Evolutionary conservation across 116 monocot genomes (phyloP).

Genomic region (Trichopus zeylanicus): DNA sequence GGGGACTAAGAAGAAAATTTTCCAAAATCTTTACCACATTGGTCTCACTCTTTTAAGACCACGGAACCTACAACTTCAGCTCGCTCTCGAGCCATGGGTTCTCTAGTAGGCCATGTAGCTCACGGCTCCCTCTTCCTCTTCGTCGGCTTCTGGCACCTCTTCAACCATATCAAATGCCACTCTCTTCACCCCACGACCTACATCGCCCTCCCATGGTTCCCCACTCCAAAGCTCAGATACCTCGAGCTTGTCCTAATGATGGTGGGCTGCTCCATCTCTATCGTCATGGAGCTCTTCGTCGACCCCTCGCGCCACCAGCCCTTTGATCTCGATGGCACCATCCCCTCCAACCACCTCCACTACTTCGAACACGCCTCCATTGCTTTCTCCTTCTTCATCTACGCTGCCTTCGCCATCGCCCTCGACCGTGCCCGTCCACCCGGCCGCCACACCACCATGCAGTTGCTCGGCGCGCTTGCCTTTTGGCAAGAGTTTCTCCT

Average conservation of each 20-base stretch:
- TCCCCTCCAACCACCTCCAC: conserved; percentile 31
- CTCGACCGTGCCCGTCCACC: conserved; percentile 4
- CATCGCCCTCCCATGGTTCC: conserved; percentile 16
- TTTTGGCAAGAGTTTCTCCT: conserved; percentile 52
- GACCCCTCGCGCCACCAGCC: conserved; percentile 21
- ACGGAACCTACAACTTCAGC: too few species aligned
- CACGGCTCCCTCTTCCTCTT: conserved; percentile 18
- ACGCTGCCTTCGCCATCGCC: conserved; percentile 8
- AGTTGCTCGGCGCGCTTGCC: conserved; percentile 15
- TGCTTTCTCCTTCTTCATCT: conserved; percentile 18
- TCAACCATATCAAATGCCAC: conserved; percentile 29
- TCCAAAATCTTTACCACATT: too few species aligned
- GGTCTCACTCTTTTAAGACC: too few species aligned
- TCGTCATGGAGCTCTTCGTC: conserved; percentile 35
- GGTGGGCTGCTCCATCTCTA: conserved; percentile 9
- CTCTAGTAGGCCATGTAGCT: conserved; percentile 18
- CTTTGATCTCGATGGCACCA: conserved; percentile 17
- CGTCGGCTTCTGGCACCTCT: conserved; percentile 27
- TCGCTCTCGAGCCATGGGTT: too few species aligned
- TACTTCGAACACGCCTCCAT: conserved; percentile 39
- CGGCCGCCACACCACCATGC: not conserved
- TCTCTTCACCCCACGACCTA: conserved; percentile 13
- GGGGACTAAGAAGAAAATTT: too few species aligned
- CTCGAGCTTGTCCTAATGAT: conserved; percentile 17
- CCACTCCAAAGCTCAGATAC: conserved; percentile 1